phyloP scores from a whole-genome alignment of 2,329 filamentous ascomycete species.

The Penicillium sp. region DNA sequence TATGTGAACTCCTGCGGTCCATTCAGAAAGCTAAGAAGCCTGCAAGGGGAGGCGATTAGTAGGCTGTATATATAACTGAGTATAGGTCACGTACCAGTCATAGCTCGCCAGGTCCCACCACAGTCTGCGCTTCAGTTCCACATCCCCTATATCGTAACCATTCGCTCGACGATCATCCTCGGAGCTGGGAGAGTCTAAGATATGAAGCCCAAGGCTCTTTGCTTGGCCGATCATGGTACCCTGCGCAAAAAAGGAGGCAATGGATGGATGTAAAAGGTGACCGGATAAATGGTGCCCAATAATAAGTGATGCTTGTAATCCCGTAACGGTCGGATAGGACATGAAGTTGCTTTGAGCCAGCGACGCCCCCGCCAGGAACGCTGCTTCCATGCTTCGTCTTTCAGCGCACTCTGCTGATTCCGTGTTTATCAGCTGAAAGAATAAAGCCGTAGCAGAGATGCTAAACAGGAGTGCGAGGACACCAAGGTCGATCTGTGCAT shows the following conservation, averaged over 20 bases:
- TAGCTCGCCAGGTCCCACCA: slow-evolving; percentile 47
- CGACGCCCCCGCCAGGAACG: slow-evolving; percentile 31
- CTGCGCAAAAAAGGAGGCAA: slow-evolving; percentile 26
- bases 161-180: slow-evolving; percentile 16
- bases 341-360: slow-evolving; percentile 33
- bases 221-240: slow-evolving; percentile 31
- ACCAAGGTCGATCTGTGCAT: slow-evolving; percentile 19
- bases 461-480: slow-evolving; percentile 37
- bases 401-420: slow-evolving; percentile 23
- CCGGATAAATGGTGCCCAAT: slow-evolving; percentile 31
- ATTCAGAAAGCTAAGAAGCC: slow-evolving; percentile 42
- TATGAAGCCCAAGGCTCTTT: slow-evolving; percentile 38
- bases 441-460: slow-evolving; percentile 33
- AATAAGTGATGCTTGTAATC: slow-evolving; percentile 35
- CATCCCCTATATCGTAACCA: slow-evolving; percentile 23
- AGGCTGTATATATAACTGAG: too few species aligned
- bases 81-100: too few species aligned
- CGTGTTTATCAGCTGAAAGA: slow-evolving; percentile 21
- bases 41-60: slow-evolving; percentile 13
- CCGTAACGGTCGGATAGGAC: slow-evolving; percentile 32
- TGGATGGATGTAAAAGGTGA: slow-evolving; percentile 21
- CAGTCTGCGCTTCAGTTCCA: slow-evolving; percentile 42
- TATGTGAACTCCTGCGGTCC: slow-evolving; percentile 49
- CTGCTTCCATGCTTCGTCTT: slow-evolving; percentile 26
- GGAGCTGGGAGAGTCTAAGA: slow-evolving; percentile 29